phyloP scores from a whole-genome alignment of 768 basidiomycete species.

The Mycena vulgaris region DNA sequence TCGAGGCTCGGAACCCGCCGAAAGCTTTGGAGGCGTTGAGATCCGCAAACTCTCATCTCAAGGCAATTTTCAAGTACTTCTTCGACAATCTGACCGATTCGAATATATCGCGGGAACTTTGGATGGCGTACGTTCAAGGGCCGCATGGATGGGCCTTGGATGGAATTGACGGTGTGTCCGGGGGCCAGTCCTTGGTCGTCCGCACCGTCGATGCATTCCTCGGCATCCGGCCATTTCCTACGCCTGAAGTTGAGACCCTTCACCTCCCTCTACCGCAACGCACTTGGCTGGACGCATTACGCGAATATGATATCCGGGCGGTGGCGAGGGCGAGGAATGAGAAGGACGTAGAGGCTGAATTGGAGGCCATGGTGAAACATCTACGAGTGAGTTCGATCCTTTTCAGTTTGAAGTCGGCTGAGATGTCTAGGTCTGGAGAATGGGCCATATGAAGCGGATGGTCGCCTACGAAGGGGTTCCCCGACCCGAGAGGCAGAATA shows the following conservation, averaged over 20 bases:
- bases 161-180: constrained; percentile 33
- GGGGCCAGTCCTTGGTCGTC: constrained; percentile 32
- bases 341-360: too few species aligned
- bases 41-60: constrained; percentile 23
- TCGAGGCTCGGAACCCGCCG: too few species aligned
- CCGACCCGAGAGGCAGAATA: too few species aligned
- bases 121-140: constrained; percentile 37
- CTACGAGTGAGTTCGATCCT: too few species aligned
- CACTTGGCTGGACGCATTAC: constrained; percentile 20
- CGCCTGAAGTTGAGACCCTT: constrained; percentile 29
- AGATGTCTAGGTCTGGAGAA: too few species aligned
- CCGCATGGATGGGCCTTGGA: constrained; percentile 35
- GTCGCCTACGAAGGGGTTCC: too few species aligned
- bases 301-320: too few species aligned
- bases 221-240: constrained; percentile 33
- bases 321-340: too few species aligned
- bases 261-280: constrained; percentile 32
- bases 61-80: constrained; percentile 33
- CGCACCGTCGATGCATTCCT: constrained; percentile 35
- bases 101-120: constrained; percentile 28
- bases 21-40: constrained; percentile 17
- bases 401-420: too few species aligned
- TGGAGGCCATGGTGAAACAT: too few species aligned
- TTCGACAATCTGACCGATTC: constrained; percentile 32
- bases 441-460: too few species aligned